Conservation (phyloP, 345 rosid species). For the Linum tenue region DNA sequence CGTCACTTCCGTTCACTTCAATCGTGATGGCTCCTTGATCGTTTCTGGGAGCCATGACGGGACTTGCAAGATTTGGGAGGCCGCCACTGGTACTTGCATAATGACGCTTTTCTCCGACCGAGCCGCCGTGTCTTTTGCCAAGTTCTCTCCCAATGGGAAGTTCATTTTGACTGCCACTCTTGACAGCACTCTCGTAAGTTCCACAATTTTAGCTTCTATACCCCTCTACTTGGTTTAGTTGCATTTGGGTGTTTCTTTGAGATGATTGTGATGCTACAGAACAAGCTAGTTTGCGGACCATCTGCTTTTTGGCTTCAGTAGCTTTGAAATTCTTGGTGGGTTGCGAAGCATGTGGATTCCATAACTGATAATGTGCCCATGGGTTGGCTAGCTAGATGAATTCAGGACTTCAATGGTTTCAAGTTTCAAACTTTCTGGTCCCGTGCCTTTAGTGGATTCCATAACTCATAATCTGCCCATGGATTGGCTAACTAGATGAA, state of each 20-base stretch:
- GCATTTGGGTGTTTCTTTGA: no score
- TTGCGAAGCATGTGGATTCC: no score
- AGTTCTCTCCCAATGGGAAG: constrained; percentile 89
- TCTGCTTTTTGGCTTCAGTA: neutral
- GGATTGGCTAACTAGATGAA: no score
- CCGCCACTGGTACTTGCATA: constrained; percentile 57
- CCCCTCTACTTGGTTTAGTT: neutral
- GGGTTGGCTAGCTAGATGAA: no score
- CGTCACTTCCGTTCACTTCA: constrained; percentile 68
- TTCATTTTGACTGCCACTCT: constrained; percentile 82
- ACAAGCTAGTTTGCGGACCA: neutral
- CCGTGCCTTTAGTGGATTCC: no score
- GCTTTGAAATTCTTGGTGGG: no score
- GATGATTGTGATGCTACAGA: no score
- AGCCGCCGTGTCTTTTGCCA: constrained; percentile 72
- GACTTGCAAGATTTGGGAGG: constrained; percentile 89
- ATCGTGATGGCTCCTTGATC: constrained; percentile 88
- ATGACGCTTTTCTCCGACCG: constrained; percentile 68
- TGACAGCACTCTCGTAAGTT: constrained; percentile 71
- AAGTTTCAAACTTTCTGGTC: no score
- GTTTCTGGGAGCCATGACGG: constrained; percentile 91
- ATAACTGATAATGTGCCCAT: no score
- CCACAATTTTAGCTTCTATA: neutral
- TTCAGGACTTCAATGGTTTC: no score
- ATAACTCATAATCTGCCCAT: no score